phyloP scores from a whole-genome alignment of 805 yeast genomes.

The Zygosaccharomyces kombuchaensis region DNA sequence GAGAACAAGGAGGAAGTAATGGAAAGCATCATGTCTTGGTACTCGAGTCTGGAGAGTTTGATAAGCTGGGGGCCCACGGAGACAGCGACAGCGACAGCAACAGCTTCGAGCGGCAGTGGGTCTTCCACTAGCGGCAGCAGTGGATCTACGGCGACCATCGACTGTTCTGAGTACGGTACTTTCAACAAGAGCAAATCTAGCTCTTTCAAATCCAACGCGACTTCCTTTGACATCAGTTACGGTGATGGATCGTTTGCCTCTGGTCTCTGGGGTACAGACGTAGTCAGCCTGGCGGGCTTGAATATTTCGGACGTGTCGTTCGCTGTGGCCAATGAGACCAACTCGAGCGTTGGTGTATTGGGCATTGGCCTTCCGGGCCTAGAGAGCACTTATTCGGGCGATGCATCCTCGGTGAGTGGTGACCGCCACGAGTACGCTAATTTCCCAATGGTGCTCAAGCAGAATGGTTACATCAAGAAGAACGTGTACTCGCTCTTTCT shows the following conservation, averaged over 20 bases:
- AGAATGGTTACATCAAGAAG: slow-evolving; percentile 51
- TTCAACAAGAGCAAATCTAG: slow-evolving; percentile 25
- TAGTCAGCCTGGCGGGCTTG: slow-evolving; percentile 48
- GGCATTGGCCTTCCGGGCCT: slow-evolving; percentile 69
- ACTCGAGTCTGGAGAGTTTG: too few species aligned
- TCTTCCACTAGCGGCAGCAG: not conserved
- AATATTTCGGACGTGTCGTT: slow-evolving; percentile 52
- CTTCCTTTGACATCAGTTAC: slow-evolving; percentile 45
- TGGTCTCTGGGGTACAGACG: slow-evolving; percentile 50
- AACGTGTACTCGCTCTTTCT: slow-evolving; percentile 61
- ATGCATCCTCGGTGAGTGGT: slow-evolving; percentile 12
- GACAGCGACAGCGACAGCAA: not conserved
- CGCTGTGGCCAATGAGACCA: slow-evolving; percentile 67
- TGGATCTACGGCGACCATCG: slow-evolving; percentile 25
- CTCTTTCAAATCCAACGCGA: slow-evolving; percentile 26
- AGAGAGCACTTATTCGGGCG: slow-evolving; percentile 52
- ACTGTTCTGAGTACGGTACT: slow-evolving; percentile 40
- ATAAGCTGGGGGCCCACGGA: too few species aligned
- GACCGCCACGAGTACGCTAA: slow-evolving; percentile 50
- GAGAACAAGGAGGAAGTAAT: not conserved
- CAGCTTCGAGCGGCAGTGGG: not conserved
- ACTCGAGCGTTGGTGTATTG: slow-evolving; percentile 63
- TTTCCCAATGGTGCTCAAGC: slow-evolving; percentile 57
- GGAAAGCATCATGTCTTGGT: not conserved
- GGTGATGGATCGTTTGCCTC: slow-evolving; percentile 48